Base-by-base conservation (phyloP, 1,284 basidiomycete species). In the Inonotus obliquus region DNA sequence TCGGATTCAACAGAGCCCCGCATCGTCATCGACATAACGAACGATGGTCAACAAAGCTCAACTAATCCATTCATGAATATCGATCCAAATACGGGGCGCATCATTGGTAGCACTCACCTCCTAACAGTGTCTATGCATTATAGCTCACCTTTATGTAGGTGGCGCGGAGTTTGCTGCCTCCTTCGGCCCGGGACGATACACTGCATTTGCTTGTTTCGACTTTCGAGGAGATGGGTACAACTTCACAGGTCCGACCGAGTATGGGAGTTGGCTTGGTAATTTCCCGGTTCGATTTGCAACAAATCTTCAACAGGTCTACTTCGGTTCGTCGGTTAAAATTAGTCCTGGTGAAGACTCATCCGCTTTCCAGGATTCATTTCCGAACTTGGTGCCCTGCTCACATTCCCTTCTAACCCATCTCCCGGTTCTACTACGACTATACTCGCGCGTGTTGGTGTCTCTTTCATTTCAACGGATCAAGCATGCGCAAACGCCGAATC, bases 401-500 rank as follows among this genome's bases (percentile, higher is more conserved):
- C 80, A 0, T 85, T 84, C 68, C 70, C 73, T 1, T 76, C 77
- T 0, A 71, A 77, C 39, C 70, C 75, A 21, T 45, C 29, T 27
- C 39, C 49, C 10, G 32, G 32, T 17, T 54, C 59, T 2, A 63
- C 72, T 4, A 82, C 78, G 0, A 72, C 74, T 0, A 81, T 85
- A 56, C 74, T 84, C 5, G 83, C 76, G 1, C 77, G 83, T 17
- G 79, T 81, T 3, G 84, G 85, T 14, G 78, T 86, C 3, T 86
- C 84, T 0, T 80, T 85, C 66, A 82, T 86, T 54, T 86, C 84
- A 2, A 70, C 76, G 4, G 78, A 77, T 2, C 82, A 85, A 67
- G 85, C 85, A 0, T 87, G 85, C 66, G 64, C 73, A 0, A 86
- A 83, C 65, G 84, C 84, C 0, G 81, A 83, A 66, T 74, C 77